Percentiles rank a stretch among this genome's conserved stretches.
Conservation (phyloP, 2,329 filamentous ascomycete genomes). For the Trichoderma brevicompactum region DNA sequence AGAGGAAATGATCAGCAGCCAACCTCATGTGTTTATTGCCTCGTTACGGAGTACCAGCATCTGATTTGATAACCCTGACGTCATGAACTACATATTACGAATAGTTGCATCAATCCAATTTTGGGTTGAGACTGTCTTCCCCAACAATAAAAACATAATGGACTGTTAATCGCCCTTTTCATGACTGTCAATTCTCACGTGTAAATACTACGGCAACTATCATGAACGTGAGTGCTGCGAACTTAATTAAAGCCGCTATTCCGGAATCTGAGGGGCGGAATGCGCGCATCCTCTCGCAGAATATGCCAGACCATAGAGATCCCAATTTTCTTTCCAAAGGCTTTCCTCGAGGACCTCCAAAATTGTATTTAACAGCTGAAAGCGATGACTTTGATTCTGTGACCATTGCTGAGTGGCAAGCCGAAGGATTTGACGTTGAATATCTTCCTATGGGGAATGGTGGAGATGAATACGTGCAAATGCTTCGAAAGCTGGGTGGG, state of each 20-base stretch:
- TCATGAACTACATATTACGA: constrained; percentile 20
- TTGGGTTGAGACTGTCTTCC: neutral
- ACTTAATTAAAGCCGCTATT: constrained; percentile 40
- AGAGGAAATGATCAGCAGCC: constrained; percentile 11
- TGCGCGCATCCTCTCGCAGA: constrained; percentile 40
- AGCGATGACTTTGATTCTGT: constrained; percentile 47
- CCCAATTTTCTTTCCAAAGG: constrained; percentile 47
- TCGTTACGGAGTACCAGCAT: neutral
- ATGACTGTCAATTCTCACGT: neutral
- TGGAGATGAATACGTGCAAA: constrained; percentile 42
- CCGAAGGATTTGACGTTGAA: constrained; percentile 50
- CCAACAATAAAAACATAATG: neutral
- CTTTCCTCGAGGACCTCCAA: constrained; percentile 46
- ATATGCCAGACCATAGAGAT: constrained; percentile 47
- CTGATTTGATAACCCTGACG: neutral
- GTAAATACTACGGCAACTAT: neutral
- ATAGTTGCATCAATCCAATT: constrained; percentile 10
- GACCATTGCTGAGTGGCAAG: constrained; percentile 46
- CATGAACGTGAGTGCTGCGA: constrained; percentile 39
- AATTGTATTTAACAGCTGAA: constrained; percentile 50
- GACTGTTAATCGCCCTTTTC: neutral
- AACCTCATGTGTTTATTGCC: neutral
- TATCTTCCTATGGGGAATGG: constrained; percentile 48
- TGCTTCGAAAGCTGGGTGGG: constrained; percentile 42
- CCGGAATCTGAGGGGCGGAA: constrained; percentile 41